These are phyloP conservation scores for Flaveria brownii DNA, from an alignment of 129 eudicot genomes.

Conservation along the genomic window DNA sequence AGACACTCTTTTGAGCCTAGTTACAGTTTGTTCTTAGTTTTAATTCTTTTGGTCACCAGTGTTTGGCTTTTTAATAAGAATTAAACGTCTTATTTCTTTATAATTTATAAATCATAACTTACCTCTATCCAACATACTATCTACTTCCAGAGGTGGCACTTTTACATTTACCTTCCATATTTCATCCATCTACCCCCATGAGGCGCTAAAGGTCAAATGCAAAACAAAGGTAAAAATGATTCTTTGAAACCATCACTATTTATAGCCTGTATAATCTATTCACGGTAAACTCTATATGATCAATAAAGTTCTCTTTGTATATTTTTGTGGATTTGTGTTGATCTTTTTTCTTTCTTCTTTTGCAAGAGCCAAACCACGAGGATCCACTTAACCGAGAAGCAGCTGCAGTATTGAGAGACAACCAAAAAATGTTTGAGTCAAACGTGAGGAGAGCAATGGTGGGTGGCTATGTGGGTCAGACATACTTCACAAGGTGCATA, in stretches of 20 bases:
- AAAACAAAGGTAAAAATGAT: constrained; percentile 70
- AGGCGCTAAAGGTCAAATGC: constrained; percentile 97
- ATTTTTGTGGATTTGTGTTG: no score
- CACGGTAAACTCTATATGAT: constrained; percentile 54
- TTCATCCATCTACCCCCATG: constrained; percentile 90
- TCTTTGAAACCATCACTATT: constrained; percentile 9
- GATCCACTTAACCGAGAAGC: constrained; percentile 86
- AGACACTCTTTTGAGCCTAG: no score
- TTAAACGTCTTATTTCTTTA: no score
- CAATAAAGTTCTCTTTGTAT: neutral
- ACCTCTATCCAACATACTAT: no score
- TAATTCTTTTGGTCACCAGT: no score
- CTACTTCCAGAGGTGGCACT: constrained; percentile 70
- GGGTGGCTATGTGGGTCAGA: constrained; percentile 74
- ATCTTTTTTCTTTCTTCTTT: neutral
- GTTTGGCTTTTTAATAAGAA: no score
- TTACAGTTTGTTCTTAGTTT: neutral
- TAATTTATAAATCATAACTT: no score
- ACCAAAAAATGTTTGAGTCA: constrained; percentile 70
- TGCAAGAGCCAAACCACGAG: constrained; percentile 80
- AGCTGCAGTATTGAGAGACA: constrained; percentile 79
- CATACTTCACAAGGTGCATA: constrained; percentile 64
- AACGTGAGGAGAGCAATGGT: constrained; percentile 85
- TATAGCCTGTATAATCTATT: constrained; percentile 90
- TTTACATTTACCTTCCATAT: constrained; percentile 80